These are phyloP conservation scores for Isoetes taiwanensis DNA, from an alignment of 75 land plant genomes.

Conservation along the genomic window DNA sequence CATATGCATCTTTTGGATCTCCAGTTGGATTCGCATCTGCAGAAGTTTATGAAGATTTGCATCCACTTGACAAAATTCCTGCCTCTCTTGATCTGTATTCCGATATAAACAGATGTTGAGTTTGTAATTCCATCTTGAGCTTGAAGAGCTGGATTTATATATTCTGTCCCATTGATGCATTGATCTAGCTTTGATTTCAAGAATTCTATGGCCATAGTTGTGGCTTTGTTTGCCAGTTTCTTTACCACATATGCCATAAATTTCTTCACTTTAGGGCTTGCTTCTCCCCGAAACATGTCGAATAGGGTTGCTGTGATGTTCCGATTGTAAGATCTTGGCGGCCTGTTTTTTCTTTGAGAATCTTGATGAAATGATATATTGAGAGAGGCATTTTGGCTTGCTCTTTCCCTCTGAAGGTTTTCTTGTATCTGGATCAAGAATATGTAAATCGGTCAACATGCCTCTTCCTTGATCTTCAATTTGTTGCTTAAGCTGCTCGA, in stretches of 20 bases:
- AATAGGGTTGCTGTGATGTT: not conserved
- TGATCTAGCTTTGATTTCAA: too few species aligned
- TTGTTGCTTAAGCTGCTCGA: conserved; percentile 24
- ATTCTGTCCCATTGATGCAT: too few species aligned
- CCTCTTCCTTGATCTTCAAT: conserved; percentile 7
- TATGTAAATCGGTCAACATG: too few species aligned
- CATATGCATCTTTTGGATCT: not conserved
- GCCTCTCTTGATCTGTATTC: too few species aligned
- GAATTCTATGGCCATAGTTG: too few species aligned
- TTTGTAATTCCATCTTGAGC: too few species aligned
- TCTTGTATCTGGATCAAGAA: too few species aligned
- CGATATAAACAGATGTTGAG: too few species aligned
- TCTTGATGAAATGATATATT: conserved; percentile 11
- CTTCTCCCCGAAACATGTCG: not conserved
- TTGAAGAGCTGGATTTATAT: not conserved
- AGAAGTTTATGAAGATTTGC: not conserved
- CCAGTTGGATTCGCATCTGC: conserved; percentile 1
- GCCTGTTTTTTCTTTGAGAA: conserved; percentile 17
- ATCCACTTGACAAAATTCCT: not conserved
- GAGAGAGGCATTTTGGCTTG: conserved; percentile 23
- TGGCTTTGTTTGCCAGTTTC: not conserved
- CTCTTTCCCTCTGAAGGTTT: conserved; percentile 1
- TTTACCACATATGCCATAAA: not conserved
- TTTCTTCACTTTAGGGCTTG: conserved; percentile 2
- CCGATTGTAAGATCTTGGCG: conserved; percentile 12